phyloP scores from a whole-genome alignment of 2,329 filamentous ascomycete genomes.

The Clonostachys chloroleuca region DNA sequence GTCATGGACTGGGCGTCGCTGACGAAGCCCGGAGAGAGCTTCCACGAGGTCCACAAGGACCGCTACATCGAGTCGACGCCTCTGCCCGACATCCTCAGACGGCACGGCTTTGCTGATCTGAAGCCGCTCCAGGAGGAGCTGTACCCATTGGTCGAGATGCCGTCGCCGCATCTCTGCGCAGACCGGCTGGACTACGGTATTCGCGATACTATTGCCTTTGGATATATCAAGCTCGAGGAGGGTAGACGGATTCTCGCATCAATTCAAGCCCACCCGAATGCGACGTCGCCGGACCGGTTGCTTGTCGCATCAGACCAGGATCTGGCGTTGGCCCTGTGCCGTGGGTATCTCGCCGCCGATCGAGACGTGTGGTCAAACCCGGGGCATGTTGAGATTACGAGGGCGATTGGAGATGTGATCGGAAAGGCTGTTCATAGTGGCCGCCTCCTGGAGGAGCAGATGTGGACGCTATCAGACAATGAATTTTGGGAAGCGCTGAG shows the following conservation, averaged over 20 bases:
- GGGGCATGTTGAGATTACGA: constrained; percentile 25
- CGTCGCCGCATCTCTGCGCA: constrained; percentile 28
- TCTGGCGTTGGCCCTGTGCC: constrained; percentile 20
- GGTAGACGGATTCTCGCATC: constrained; percentile 14
- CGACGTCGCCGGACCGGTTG: constrained; percentile 13
- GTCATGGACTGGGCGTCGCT: constrained; percentile 28
- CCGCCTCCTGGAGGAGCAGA: constrained; percentile 15
- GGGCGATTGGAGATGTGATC: constrained; percentile 24
- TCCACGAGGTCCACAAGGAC: constrained; percentile 30
- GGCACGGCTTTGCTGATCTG: constrained; percentile 18
- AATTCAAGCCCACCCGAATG: constrained; percentile 19
- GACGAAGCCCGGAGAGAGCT: constrained; percentile 27
- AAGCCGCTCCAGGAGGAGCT: constrained; percentile 26
- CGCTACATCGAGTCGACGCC: constrained; percentile 23
- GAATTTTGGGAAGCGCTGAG: constrained; percentile 26
- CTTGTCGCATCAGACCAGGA: constrained; percentile 21
- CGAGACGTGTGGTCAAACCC: constrained; percentile 28
- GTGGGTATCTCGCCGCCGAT: constrained; percentile 23
- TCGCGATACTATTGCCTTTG: constrained; percentile 24
- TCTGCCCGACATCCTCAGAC: constrained; percentile 22
- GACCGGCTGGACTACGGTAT: constrained; percentile 32
- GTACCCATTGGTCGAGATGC: constrained; percentile 28
- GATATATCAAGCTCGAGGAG: constrained; percentile 19
- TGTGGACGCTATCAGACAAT: constrained; percentile 25
- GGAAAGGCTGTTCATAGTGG: constrained; percentile 12